phyloP scores from a whole-genome alignment of 768 basidiomycete species.

The Tephrocybe sp. region DNA sequence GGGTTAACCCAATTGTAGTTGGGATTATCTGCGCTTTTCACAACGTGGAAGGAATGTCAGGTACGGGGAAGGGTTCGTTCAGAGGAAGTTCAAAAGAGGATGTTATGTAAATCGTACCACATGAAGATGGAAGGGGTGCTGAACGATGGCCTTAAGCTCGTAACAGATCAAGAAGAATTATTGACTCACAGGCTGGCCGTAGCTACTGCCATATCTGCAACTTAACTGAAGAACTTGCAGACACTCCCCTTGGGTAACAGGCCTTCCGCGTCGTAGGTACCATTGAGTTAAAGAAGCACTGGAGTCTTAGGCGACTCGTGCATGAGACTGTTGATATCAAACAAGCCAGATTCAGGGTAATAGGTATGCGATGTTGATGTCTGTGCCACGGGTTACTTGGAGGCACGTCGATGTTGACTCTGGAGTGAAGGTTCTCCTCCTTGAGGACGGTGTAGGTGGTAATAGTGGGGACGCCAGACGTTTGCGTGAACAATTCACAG shows the following conservation, averaged over 20 bases:
- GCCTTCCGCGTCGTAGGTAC: background rate
- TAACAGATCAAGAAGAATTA: slow-evolving; percentile 7
- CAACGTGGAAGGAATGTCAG: slow-evolving; percentile 37
- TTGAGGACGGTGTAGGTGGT: background rate
- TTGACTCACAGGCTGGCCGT: slow-evolving; percentile 1
- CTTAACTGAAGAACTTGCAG: background rate
- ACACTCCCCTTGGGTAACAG: background rate
- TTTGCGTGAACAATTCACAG: background rate
- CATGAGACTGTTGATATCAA: background rate
- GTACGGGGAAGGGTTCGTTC: background rate
- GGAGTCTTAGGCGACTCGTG: background rate
- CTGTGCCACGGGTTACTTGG: background rate
- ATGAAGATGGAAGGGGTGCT: slow-evolving; percentile 31
- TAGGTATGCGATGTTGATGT: background rate
- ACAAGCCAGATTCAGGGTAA: background rate
- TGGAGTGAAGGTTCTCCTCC: background rate
- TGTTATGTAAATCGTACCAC: slow-evolving; percentile 19
- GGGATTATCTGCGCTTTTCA: slow-evolving; percentile 29
- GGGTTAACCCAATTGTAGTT: slow-evolving; percentile 23
- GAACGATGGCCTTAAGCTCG: background rate
- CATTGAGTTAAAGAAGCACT: background rate
- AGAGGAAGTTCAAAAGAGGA: background rate
- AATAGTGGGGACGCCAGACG: slow-evolving; percentile 36
- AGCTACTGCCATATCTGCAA: slow-evolving; percentile 22
- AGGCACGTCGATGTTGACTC: background rate